Percentiles rank a stretch among this genome's conserved stretches.
These are phyloP conservation scores for Metschnikowia corniflorae DNA, from an alignment of 805 yeast genomes.

Conservation along the genomic window DNA sequence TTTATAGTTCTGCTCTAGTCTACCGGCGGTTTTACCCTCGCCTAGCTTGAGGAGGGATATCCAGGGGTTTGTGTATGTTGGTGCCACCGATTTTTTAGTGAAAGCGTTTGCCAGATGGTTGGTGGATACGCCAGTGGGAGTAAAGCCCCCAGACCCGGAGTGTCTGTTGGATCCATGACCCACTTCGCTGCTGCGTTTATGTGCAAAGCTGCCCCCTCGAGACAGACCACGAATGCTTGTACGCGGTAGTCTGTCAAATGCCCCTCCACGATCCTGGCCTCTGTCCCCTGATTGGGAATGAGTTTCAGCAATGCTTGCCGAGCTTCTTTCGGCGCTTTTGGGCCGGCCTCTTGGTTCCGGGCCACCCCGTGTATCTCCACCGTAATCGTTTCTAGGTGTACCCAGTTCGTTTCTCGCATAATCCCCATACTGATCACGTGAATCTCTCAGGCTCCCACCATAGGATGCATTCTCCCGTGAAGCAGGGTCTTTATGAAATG, in stretches of 20 bases:
- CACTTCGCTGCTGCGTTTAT: slow-evolving; percentile 1
- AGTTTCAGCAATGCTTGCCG: background rate
- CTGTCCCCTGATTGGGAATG: background rate
- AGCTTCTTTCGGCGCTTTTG: background rate
- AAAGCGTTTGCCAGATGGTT: background rate
- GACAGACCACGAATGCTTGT: background rate
- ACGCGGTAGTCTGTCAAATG: background rate
- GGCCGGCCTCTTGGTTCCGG: background rate
- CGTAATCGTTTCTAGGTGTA: background rate
- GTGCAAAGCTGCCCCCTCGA: background rate
- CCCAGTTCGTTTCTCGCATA: background rate
- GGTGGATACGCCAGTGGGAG: background rate
- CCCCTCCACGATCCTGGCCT: background rate
- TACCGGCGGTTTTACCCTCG: slow-evolving; percentile 24
- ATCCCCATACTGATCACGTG: background rate
- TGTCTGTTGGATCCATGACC: background rate
- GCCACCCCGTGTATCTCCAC: background rate
- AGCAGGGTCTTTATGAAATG: background rate
- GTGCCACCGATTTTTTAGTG: background rate
- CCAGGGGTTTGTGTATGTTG: slow-evolving; percentile 28
- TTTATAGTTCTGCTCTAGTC: slow-evolving; percentile 24
- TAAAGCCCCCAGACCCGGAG: background rate
- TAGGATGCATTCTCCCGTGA: background rate
- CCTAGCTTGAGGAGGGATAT: slow-evolving; percentile 26
- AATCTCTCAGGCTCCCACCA: background rate